Base-by-base conservation (phyloP, 495 filamentous ascomycete genomes). In the Friedmanniomyces simplex region DNA sequence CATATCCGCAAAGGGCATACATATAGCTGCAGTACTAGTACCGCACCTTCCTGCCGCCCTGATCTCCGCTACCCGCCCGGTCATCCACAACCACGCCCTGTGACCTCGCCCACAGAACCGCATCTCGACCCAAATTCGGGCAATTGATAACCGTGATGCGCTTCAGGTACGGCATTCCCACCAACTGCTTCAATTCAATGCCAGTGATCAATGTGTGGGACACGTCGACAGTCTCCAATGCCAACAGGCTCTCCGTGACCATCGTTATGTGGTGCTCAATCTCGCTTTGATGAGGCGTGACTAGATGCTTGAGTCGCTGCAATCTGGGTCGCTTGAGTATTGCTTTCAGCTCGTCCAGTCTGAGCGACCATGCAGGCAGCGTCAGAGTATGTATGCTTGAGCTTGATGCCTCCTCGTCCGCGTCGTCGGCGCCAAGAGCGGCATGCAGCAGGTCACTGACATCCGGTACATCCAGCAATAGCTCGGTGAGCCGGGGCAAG, bases 71-170 rank as follows among this genome's bases (percentile, higher is more conserved):
- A 10, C 16, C 21, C 42, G 37, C 49, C 13, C 42, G 21, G n/a
- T 43, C 10, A 3, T 54, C 18, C 18, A 61, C 59, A 7, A 34
- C 8, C 14, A 71, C 34, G 30, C 68, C 67, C 36, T 50, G 55
- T 2, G 36, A 34, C 18, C 67, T 59, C 14, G 70, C 69, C 52
- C 65, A 67, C 1, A 63, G 63, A 1, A 73, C 59, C 22, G 69
- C 70, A 62, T 73, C 70, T 3, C 41, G 11, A 10, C 52, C 57
- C 13, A 65, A 37, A n/a, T 39, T n/a, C 1, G 5, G 20, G 52
- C 69, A 72, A n/a, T 63, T 42, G 24, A 66, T 54, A 10, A 71
- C 30, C 11, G 50, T 36, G 5, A 72, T 51, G 12, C 42, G 21
- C 41, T 34, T 28, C 16, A 56, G 10, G 43, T 13, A 13, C 2